Conservation (phyloP, 345 rosid genomes). For the Sonneratia alba region DNA sequence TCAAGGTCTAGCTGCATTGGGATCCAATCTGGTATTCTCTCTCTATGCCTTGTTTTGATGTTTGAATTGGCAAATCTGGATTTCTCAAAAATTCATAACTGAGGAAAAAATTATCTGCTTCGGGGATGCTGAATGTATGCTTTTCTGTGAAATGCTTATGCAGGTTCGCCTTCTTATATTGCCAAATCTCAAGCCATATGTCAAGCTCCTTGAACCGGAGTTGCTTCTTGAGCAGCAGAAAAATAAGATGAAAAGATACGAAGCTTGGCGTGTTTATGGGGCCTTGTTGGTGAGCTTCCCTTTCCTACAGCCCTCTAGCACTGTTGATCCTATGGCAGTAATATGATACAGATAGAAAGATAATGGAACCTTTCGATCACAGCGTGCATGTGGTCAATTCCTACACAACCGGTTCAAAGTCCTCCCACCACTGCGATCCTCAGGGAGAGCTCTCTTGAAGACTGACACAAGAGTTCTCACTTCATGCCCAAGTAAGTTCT, state of each 20-base stretch:
- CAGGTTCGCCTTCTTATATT: slow-evolving; percentile 67
- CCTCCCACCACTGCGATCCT: slow-evolving; percentile 54
- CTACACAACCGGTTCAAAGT: slow-evolving; percentile 60
- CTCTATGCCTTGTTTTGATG: not conserved
- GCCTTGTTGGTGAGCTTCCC: slow-evolving; percentile 58
- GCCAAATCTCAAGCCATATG: slow-evolving; percentile 73
- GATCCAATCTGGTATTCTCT: slow-evolving; percentile 72
- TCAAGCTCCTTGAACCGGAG: slow-evolving; percentile 81
- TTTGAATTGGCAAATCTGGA: not conserved
- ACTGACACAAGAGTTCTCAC: slow-evolving; percentile 39
- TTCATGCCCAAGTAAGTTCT: slow-evolving; percentile 34
- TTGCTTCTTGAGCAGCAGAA: slow-evolving; percentile 73
- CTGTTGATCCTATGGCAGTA: not conserved
- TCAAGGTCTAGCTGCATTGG: slow-evolving; percentile 88
- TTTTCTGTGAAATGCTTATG: not conserved
- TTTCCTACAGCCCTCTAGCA: slow-evolving; percentile 6
- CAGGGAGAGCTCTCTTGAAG: slow-evolving; percentile 30
- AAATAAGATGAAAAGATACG: slow-evolving; percentile 79
- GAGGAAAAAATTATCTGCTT: not conserved
- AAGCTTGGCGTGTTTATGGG: slow-evolving; percentile 92
- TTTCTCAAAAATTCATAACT: not conserved
- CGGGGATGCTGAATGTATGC: not conserved
- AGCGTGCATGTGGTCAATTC: slow-evolving; percentile 73
- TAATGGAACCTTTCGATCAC: slow-evolving; percentile 15
- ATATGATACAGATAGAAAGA: not conserved